Evolutionary conservation across 768 basidiomycete genomes (phyloP), one percentile per base, ranked within the genome.

Genomic region (Kwoniella dendrophila): DNA sequence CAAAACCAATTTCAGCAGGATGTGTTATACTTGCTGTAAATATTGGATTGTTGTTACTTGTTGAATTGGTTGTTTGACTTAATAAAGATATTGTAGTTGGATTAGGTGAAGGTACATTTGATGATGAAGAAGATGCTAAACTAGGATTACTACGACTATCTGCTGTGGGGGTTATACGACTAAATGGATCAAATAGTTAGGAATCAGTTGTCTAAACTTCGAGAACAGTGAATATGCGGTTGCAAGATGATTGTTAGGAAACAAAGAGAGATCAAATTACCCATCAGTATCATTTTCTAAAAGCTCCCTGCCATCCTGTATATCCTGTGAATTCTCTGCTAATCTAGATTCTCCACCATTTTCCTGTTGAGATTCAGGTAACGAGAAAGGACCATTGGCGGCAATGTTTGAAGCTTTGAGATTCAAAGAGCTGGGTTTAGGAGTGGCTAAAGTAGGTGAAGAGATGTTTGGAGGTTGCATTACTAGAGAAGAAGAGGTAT

Each of bases 1-100:
- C 69, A 3, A 74, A 44, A 18, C 75, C 75, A 18, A 70, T 48
- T 32, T 67, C 59, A 12, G 73, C 73, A 7, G 56, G 58, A 26
- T 56, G n/a, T n/a, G n/a, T n/a, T n/a, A n/a, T n/a, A n/a, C n/a
- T n/a, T n/a, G n/a, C n/a, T n/a, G n/a, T n/a, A n/a, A n/a, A n/a
- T n/a, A n/a, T 56, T 4, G 62, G 24, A 29, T 48, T 33, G 40
- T 27, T 43, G n/a, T 11, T 11, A 20, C 41, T 44, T 18, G 59
- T 49, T 1, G 56, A 57, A 16, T 48, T 43, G 3, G 59, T 61
- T 2, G 30, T n/a, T 36, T 32, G 38, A 36, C 29, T 44, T 5
- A 49, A 34, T 6, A 51, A 36, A 44, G 60, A 62, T 26, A 62
- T 62, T 33, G 52, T 55, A 6, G 60, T 62, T 2, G 60, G 47